Evolutionary conservation across 2,329 filamentous ascomycete genomes (phyloP), one percentile per base, ranked within the genome.

Genomic region (Aspergillus aculeatinus): DNA sequence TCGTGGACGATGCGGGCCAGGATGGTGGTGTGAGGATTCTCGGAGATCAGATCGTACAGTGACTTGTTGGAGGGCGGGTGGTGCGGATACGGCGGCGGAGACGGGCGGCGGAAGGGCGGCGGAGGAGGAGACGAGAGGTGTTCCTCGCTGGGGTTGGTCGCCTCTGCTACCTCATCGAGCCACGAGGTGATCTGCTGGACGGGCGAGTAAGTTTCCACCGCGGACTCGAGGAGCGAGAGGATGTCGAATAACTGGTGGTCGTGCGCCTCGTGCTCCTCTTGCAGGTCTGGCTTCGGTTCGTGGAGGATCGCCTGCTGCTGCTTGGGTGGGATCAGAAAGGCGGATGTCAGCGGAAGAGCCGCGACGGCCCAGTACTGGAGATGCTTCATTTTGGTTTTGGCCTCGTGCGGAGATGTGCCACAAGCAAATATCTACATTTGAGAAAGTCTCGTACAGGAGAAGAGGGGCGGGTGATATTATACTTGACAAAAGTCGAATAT

Each of bases 1-100:
- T 92, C 82, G 62, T 89, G 82, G 66, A 96, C 83, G n/a, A 92
- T 79, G 71, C 89, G 85, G 29, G 89, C 87, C 49, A 96, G 88
- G 74, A 88, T 89, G 52, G 85, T 89, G 1, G 91, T 93, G 76
- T 91, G 84, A 69, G 92, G 89, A 79, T 85, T 89, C 68, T 84
- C 79, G n/a, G 84, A 80, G 74, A 96, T 91, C 61, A 93, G 79
- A 75, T 96, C 81, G 76, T 93, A 96, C 49, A 96, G 85, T 21
- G 92, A 96, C 71, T 83, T 77, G 71, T 92, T 89, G 5, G 85
- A 80, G 9, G 52, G 78, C 52, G 72, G 74, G 64, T 80, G 74
- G 60, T 77, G 42, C 16, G 48, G 61, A 19, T 33, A 48, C 5
- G 53, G 53, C 16, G 53, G 53, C 33, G 53, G 53, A 48, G 53